Evolutionary conservation across 2,329 filamentous ascomycete species (phyloP).

Genomic region (Hansfordia pulvinata): DNA sequence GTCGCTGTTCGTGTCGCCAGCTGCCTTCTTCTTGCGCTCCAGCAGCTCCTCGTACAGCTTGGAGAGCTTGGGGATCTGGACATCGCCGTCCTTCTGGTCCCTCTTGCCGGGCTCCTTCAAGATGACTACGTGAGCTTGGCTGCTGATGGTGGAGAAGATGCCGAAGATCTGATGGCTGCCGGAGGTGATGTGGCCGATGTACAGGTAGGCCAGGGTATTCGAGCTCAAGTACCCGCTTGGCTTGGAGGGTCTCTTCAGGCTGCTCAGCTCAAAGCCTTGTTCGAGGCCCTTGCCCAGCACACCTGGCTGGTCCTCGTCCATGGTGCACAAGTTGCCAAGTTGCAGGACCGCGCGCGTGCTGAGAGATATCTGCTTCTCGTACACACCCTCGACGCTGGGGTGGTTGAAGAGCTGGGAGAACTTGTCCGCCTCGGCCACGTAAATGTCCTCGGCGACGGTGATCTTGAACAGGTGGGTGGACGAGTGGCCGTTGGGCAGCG

Average conservation of each 20-base stretch:
- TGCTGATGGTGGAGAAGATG: conserved; percentile 71
- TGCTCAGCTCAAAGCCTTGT: conserved; percentile 77
- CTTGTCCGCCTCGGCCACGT: conserved; percentile 72
- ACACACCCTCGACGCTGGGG: conserved; percentile 89
- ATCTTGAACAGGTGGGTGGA: conserved; percentile 92
- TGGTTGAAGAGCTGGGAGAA: conserved; percentile 79
- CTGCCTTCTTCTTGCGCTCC: conserved; percentile 39
- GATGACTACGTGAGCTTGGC: conserved; percentile 78
- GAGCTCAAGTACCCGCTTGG: conserved; percentile 59
- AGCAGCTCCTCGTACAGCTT: conserved; percentile 77
- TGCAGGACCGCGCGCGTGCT: conserved; percentile 79
- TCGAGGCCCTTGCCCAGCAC: conserved; percentile 88
- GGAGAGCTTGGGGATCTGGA: conserved; percentile 80
- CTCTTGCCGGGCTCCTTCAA: no score
- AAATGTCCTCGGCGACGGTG: conserved; percentile 77
- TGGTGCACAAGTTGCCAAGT: conserved; percentile 81
- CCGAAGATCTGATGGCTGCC: conserved; percentile 90
- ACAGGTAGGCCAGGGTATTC: conserved; percentile 68
- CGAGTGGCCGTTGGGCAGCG: conserved; percentile 85
- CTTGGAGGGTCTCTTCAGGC: conserved; percentile 56
- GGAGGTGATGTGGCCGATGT: conserved; percentile 82
- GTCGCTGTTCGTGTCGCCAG: conserved; percentile 63
- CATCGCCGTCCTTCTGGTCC: conserved; percentile 67
- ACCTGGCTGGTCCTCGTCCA: conserved; percentile 80
- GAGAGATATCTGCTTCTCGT: conserved; percentile 84